Evolutionary conservation across 1,139 yeast genomes (phyloP).

Genomic region (Maudiozyma humilis): DNA sequence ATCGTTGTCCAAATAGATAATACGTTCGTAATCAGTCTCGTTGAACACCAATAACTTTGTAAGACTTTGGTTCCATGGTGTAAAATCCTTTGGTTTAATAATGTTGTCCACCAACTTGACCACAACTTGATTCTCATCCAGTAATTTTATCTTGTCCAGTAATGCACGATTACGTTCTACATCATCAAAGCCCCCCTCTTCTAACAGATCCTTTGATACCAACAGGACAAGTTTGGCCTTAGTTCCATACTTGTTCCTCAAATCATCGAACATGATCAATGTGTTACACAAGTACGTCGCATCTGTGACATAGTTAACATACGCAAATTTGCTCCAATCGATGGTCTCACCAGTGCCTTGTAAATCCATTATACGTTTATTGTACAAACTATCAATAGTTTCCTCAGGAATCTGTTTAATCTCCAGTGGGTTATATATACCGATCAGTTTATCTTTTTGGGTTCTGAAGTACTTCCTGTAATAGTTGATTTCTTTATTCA

Average conservation of each 20-base stretch:
- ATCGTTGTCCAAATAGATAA: constrained; percentile 40
- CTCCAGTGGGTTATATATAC: constrained; percentile 27
- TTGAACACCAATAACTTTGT: constrained; percentile 49
- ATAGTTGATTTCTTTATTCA: constrained; percentile 26
- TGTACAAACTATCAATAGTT: constrained; percentile 23
- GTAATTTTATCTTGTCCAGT: constrained; percentile 13
- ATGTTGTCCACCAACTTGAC: constrained; percentile 26
- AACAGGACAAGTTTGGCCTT: constrained; percentile 37
- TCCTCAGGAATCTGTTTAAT: constrained; percentile 29
- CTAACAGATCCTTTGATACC: constrained; percentile 23
- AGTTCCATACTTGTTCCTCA: constrained; percentile 31
- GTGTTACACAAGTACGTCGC: constrained; percentile 38
- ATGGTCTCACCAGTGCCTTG: constrained; percentile 15
- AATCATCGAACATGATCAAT: constrained; percentile 35
- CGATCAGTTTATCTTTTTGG: constrained; percentile 22
- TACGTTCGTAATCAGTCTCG: constrained; percentile 41
- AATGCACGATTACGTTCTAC: constrained; percentile 8
- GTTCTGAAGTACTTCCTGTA: constrained; percentile 23
- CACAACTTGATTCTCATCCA: constrained; percentile 24
- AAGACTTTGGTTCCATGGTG: constrained; percentile 45
- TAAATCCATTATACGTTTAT: constrained; percentile 9
- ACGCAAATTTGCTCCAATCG: constrained; percentile 37
- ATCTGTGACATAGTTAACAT: constrained; percentile 43
- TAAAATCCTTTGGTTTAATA: constrained; percentile 21
- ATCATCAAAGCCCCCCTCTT: constrained; percentile 9